Evolutionary conservation across 1,284 basidiomycete species (phyloP).

Genomic region (Cystobasidium sp.): DNA sequence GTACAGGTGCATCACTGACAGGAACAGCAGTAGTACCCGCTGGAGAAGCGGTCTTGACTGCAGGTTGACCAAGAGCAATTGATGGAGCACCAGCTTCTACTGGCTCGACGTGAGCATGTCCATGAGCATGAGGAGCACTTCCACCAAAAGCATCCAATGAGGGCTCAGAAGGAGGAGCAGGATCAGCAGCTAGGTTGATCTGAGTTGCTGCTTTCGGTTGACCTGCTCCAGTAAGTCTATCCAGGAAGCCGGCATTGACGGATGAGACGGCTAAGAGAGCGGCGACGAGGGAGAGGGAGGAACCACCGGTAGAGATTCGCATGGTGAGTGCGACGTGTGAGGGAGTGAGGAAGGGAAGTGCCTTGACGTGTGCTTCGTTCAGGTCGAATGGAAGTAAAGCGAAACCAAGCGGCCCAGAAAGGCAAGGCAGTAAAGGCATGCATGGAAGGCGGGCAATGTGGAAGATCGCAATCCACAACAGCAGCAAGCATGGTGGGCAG

Average conservation of each 20-base stretch:
- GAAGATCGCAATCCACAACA: neutral
- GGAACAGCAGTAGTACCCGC: neutral
- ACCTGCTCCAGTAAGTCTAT: slow-evolving; percentile 19
- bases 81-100: slow-evolving; percentile 22
- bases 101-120: neutral
- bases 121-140: slow-evolving; percentile 9
- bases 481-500: neutral
- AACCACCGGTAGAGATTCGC: slow-evolving; percentile 2
- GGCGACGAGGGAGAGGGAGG: slow-evolving; percentile 10
- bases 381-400: neutral
- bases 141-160: slow-evolving; percentile 16
- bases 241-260: slow-evolving; percentile 36
- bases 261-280: slow-evolving; percentile 7
- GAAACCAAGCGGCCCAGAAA: neutral
- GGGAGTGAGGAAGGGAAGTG: slow-evolving; percentile 3
- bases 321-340: neutral
- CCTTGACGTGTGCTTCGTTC: neutral
- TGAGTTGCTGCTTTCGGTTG: slow-evolving; percentile 3
- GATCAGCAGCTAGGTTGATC: slow-evolving; percentile 25
- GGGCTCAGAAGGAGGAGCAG: slow-evolving; percentile 33
- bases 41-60: slow-evolving; percentile 7
- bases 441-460: slow-evolving; percentile 4
- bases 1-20: slow-evolving; percentile 19
- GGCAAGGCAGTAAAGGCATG: neutral
- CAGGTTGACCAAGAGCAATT: slow-evolving; percentile 28